A percentile compares a stretch with the other conserved stretches of the same genome.
These are phyloP conservation scores for Silene conica DNA, from an alignment of 148 eudicot species.

Conservation along the genomic window DNA sequence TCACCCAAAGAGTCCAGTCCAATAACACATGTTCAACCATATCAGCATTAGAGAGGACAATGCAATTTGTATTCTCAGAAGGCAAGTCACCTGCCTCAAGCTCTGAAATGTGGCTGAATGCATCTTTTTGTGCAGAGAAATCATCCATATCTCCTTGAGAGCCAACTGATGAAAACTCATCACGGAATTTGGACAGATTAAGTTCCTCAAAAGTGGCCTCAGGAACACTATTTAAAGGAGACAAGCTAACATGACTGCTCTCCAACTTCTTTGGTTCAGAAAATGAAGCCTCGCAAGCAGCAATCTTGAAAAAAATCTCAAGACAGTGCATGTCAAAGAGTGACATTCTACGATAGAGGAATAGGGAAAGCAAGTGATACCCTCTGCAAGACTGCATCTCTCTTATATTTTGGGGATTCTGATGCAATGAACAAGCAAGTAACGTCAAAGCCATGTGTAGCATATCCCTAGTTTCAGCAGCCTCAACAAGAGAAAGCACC, in stretches of 20 bases:
- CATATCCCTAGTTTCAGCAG: conserved; percentile 97
- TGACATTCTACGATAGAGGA: conserved; percentile 85
- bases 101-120: conserved; percentile 91
- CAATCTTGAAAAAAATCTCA: conserved; percentile 94
- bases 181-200: conserved; percentile 71
- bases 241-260: conserved; percentile 34
- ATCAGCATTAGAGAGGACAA: conserved; percentile 93
- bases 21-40: conserved; percentile 97
- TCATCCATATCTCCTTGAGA: conserved; percentile 97
- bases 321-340: conserved; percentile 94
- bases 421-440: conserved; percentile 95
- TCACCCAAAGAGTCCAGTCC: conserved; percentile 99
- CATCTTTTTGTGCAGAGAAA: conserved; percentile 83
- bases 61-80: conserved; percentile 91
- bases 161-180: conserved; percentile 82
- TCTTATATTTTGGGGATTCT: conserved; percentile 90
- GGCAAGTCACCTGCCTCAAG: conserved; percentile 73
- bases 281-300: conserved; percentile 99
- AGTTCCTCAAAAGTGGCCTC: conserved; percentile 74
- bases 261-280: conserved; percentile 78
- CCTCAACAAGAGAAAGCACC: conserved; percentile 96
- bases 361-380: conserved; percentile 88
- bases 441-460: conserved; percentile 90
- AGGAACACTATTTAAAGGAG: conserved; percentile 47
- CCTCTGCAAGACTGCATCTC: conserved; percentile 95